These are phyloP conservation scores for Aspergillaceae sp. DNA, from an alignment of 2,329 filamentous ascomycete genomes.

Conservation along the genomic window DNA sequence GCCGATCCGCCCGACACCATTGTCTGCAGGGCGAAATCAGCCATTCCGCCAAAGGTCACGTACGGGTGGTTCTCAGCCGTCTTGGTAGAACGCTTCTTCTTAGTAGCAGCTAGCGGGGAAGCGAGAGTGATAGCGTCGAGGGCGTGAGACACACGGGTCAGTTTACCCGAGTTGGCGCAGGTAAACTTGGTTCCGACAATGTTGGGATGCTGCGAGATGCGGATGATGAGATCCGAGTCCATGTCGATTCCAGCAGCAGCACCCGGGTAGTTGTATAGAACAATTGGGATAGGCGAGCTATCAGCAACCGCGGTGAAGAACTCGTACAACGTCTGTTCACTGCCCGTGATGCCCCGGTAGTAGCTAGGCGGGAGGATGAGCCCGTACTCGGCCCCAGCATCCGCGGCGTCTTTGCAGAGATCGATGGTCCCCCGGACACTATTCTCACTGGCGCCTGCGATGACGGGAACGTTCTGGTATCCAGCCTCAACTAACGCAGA, in stretches of 20 bases:
- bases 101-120: conserved; percentile 23
- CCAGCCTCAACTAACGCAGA: conserved; percentile 75
- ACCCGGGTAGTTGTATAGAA: conserved; percentile 87
- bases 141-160: conserved; percentile 69
- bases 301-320: conserved; percentile 72
- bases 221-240: conserved; percentile 79
- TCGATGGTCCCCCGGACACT: conserved; percentile 74
- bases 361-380: conserved; percentile 75
- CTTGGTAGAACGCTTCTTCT: conserved; percentile 19
- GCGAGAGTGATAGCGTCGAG: conserved; percentile 60
- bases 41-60: conserved; percentile 83
- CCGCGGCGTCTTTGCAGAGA: conserved; percentile 57
- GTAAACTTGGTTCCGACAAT: conserved; percentile 88
- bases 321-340: conserved; percentile 62
- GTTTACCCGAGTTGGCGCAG: conserved; percentile 81
- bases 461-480: conserved; percentile 66
- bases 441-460: conserved; percentile 73
- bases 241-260: conserved; percentile 81
- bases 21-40: conserved; percentile 79
- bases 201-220: conserved; percentile 69
- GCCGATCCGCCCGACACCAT: conserved; percentile 71
- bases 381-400: conserved; percentile 69
- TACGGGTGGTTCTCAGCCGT: conserved; percentile 42
- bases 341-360: conserved; percentile 64
- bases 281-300: conserved; percentile 63